Conservation (phyloP, 306 rosid species). For the Lathyrus tuberosus region DNA sequence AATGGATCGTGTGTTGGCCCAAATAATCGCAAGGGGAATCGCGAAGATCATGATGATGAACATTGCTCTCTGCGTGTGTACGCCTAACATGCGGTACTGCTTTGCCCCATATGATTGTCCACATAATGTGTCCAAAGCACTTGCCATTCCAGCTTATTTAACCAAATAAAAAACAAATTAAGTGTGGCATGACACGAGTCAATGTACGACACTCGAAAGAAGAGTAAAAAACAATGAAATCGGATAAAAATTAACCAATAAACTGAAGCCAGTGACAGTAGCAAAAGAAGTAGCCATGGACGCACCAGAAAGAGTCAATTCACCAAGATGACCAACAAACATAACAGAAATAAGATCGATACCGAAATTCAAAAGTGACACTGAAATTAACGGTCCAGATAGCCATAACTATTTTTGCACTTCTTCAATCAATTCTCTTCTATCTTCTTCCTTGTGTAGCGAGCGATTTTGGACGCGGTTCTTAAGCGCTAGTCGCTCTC, state of each 20-base stretch:
- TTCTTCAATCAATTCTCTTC: conserved; percentile 49
- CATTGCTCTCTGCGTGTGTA: too few species aligned
- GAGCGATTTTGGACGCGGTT: too few species aligned
- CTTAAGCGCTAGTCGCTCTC: too few species aligned
- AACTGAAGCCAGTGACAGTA: conserved; percentile 74
- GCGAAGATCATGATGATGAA: too few species aligned
- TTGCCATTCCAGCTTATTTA: conserved; percentile 66
- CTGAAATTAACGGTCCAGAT: conserved; percentile 69
- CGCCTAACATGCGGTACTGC: too few species aligned
- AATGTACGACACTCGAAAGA: too few species aligned
- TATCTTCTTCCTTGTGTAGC: not conserved
- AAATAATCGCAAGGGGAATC: too few species aligned
- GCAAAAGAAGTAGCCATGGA: conserved; percentile 82
- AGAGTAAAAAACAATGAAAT: not conserved
- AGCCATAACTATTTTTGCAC: conserved; percentile 74
- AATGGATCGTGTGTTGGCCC: too few species aligned
- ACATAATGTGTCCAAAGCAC: conserved; percentile 76
- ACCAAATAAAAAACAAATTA: not conserved
- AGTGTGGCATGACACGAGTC: not conserved
- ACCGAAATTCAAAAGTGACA: conserved; percentile 49
- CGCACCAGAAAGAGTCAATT: conserved; percentile 71
- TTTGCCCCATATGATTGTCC: too few species aligned
- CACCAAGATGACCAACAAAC: conserved; percentile 85
- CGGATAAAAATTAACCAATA: conserved; percentile 53
- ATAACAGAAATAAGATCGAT: conserved; percentile 64